phyloP scores from a whole-genome alignment of 805 yeast species.

The Cyberlindnera bimundalis region DNA sequence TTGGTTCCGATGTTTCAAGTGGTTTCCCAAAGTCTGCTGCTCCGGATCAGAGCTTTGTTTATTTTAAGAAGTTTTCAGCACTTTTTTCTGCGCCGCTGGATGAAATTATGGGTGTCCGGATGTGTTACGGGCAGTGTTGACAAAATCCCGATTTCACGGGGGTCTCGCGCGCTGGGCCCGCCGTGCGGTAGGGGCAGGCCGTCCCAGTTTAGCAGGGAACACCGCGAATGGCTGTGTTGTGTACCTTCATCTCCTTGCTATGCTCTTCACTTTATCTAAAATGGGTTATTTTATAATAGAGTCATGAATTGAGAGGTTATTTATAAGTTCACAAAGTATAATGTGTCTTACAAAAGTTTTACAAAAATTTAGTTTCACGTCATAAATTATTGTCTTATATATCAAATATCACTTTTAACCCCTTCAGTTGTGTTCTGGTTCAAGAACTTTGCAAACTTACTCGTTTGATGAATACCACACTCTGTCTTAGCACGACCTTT shows the following conservation, averaged over 20 bases:
- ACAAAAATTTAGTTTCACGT: too few relatives aligned
- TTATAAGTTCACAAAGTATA: too few relatives aligned
- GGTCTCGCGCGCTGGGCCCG: too few relatives aligned
- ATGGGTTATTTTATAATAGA: too few relatives aligned
- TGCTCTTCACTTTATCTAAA: too few relatives aligned
- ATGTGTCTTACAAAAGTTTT: too few relatives aligned
- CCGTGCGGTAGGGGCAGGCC: too few relatives aligned
- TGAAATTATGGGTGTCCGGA: slow-evolving; percentile 15
- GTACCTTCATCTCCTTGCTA: too few relatives aligned
- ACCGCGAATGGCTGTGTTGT: too few relatives aligned
- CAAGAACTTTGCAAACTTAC: slow-evolving; percentile 64
- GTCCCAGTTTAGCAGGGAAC: too few relatives aligned
- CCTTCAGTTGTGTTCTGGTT: slow-evolving; percentile 17
- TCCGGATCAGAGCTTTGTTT: slow-evolving; percentile 14
- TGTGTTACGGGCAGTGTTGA: slow-evolving; percentile 2
- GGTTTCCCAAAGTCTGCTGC: not conserved
- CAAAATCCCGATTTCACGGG: not conserved
- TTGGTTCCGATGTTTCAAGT: not conserved
- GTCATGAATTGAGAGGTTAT: too few relatives aligned
- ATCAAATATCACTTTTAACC: not conserved
- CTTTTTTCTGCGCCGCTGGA: slow-evolving; percentile 7
- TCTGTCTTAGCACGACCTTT: slow-evolving; percentile 89
- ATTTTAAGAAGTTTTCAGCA: slow-evolving; percentile 19
- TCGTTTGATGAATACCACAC: slow-evolving; percentile 89
- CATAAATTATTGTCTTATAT: too few relatives aligned